phyloP scores from a whole-genome alignment of 306 rosid genomes.

The Vigna reflexopilosa region DNA sequence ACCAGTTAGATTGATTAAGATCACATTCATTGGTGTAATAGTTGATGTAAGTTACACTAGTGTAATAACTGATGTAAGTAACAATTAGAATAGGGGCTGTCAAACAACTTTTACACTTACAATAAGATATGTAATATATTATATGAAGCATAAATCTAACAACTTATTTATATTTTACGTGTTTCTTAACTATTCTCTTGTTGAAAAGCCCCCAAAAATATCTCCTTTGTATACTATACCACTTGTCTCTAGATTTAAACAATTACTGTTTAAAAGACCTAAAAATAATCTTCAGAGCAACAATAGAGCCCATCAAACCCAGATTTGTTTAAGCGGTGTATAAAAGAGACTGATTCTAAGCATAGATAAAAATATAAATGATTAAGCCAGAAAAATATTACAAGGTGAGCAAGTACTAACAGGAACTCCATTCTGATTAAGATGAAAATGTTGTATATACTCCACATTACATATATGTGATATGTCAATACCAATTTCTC shows the following conservation, averaged over 20 bases:
- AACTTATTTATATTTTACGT: constrained; percentile 24
- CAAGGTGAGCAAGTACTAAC: background rate
- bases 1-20: no score
- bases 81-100: no score
- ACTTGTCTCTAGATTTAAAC: constrained; percentile 5
- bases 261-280: constrained; percentile 27
- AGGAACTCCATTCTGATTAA: constrained; percentile 20
- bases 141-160: no score
- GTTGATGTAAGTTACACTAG: no score
- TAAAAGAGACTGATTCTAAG: constrained; percentile 24
- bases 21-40: no score
- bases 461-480: constrained; percentile 5
- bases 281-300: background rate
- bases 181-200: background rate
- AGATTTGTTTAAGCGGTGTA: background rate
- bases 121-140: no score
- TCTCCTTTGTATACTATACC: background rate
- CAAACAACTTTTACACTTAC: no score
- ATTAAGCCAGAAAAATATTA: constrained; percentile 24
- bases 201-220: background rate
- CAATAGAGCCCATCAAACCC: constrained; percentile 12
- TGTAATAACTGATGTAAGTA: no score
- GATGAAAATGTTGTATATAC: constrained; percentile 24
- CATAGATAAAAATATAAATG: constrained; percentile 23
- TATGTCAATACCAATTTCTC: background rate